Evolutionary conservation across 306 rosid species (phyloP), one percentile per base, ranked within the genome.

Genomic region (Sicyos baderoa): DNA sequence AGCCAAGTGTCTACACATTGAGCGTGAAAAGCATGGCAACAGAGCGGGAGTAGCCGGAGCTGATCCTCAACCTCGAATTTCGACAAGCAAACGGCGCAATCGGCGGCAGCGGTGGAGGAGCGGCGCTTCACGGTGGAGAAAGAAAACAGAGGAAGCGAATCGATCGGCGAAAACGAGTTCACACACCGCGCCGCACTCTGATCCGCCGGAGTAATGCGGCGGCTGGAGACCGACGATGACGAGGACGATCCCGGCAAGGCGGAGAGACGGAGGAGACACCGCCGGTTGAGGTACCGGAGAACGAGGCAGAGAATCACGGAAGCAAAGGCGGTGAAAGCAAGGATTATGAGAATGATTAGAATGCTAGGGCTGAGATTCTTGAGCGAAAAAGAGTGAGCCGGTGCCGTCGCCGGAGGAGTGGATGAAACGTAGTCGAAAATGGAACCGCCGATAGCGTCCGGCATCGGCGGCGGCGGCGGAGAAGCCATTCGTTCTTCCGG

Each of bases 61-160:
- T 63, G 56, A 16, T 76, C 80, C 9, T 55, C 68, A 17, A 61
- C 54, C 51, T 25, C 80, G 56, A 76, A 71, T 18, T 71, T 65
- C 25, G 72, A 71, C 76, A 76, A 63, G 62, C 80, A 76, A 45
- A 76, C 76, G n/a, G 80, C 76, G 58, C 80, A 76, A 22, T 76
- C 80, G 2, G 75, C 66, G 1, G 66, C 57, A 2, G 76, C 55
- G 12, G 27, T 19, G 13, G 76, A 72, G n/a, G 70, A 42, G 9
- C 76, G 76, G 37, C 76, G 76, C 12, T 59, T 42, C 21, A 72
- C 60, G 59, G 76, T 48, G 54, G 76, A 59, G 51, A 72, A 72
- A 4, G 76, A 47, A 14, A 72, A 72, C 7, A 72, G 57, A 48
- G 58, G 76, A 47, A 72, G 70, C 27, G 70, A 10, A 9, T 72